Conservation (phyloP, 2,329 filamentous ascomycete species). For the Pseudogymnoascus sp. region DNA sequence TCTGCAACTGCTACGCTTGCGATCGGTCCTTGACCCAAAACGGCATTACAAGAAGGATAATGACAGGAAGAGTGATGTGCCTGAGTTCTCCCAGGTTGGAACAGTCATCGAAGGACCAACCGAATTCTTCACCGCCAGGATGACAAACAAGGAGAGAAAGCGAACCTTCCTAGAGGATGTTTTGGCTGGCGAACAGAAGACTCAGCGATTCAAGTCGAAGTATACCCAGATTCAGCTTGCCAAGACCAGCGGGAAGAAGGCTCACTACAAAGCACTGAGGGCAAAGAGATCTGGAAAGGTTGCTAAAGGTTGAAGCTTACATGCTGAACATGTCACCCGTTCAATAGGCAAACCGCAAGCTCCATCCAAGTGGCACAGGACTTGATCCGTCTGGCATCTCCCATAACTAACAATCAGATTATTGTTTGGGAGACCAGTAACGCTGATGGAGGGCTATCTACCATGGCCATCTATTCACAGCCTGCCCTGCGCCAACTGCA, state of each 20-base stretch:
- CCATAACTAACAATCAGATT: constrained; percentile 4
- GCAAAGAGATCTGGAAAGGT: constrained; percentile 38
- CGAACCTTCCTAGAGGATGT: constrained; percentile 80
- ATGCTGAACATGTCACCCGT: not conserved
- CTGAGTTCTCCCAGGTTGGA: constrained; percentile 81
- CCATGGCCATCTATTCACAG: not conserved
- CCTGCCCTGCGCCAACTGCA: not conserved
- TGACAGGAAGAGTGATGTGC: constrained; percentile 55
- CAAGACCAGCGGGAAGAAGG: constrained; percentile 84
- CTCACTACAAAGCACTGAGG: constrained; percentile 74
- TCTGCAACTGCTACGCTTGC: constrained; percentile 81
- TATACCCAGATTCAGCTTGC: constrained; percentile 75
- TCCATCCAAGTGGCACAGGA: constrained; percentile 5
- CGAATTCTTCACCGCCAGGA: constrained; percentile 72
- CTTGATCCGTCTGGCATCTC: constrained; percentile 3
- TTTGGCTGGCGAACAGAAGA: constrained; percentile 56
- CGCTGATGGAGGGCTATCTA: not conserved
- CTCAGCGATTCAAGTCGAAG: constrained; percentile 72
- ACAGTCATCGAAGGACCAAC: constrained; percentile 82
- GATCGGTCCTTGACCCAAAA: constrained; percentile 81
- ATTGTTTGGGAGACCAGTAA: constrained; percentile 4
- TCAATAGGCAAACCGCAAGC: not conserved
- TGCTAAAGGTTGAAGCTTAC: constrained; percentile 14
- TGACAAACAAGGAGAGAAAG: constrained; percentile 83
- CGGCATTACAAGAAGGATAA: constrained; percentile 83